Evolutionary conservation across 192 early-diverging fungal species (phyloP).

Genomic region (Backusella parvicylindrica): DNA sequence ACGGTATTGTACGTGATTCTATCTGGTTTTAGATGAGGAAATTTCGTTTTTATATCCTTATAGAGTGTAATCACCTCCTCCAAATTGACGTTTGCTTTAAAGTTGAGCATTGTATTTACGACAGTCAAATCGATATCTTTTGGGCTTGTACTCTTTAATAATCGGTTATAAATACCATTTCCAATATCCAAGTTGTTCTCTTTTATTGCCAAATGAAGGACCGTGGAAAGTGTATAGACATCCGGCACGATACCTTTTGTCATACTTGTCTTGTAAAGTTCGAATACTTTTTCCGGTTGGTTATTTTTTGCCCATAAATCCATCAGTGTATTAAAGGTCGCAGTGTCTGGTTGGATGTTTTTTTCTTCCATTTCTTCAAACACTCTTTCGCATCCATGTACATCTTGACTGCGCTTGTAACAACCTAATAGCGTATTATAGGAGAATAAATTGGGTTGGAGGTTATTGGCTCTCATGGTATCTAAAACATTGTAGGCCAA

Average conservation of each 20-base stretch:
- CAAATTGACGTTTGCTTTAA: conserved; percentile 5
- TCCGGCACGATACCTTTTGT: conserved; percentile 11
- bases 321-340: conserved; percentile 26
- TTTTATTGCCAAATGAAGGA: conserved; percentile 22
- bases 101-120: conserved; percentile 16
- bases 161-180: conserved; percentile 4
- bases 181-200: conserved; percentile 5
- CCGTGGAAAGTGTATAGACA: conserved; percentile 18
- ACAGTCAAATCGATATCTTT: neutral
- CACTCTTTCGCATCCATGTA: neutral
- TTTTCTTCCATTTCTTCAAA: conserved; percentile 18
- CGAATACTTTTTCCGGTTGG: neutral
- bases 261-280: conserved; percentile 11
- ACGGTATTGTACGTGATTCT: conserved; percentile 29
- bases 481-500: conserved; percentile 23
- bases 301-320: neutral
- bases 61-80: conserved; percentile 16
- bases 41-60: neutral
- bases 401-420: conserved; percentile 14
- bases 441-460: conserved; percentile 28
- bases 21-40: conserved; percentile 19
- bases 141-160: neutral
- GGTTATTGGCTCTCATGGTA: conserved; percentile 16
- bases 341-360: conserved; percentile 8
- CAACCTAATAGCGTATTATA: conserved; percentile 33